These are phyloP conservation scores for Barnettozyma californica DNA, from an alignment of 805 yeast species.

Conservation along the genomic window DNA sequence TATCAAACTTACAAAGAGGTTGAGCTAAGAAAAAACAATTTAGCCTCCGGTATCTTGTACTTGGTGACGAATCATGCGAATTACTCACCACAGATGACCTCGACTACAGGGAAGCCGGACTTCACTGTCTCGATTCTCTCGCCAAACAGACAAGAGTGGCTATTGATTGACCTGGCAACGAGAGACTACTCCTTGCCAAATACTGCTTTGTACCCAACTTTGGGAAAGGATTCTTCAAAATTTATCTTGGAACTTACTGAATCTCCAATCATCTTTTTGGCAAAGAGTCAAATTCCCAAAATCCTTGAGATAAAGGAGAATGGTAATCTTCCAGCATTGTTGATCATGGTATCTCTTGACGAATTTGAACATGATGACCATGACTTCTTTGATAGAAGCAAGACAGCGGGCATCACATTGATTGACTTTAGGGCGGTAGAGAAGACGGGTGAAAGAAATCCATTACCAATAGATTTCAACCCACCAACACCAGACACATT, in stretches of 20 bases:
- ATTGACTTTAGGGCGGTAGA: slow-evolving; percentile 38
- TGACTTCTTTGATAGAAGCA: slow-evolving; percentile 26
- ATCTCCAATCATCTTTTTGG: slow-evolving; percentile 44
- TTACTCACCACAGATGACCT: slow-evolving; percentile 2
- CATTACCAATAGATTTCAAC: slow-evolving; percentile 29
- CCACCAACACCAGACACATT: slow-evolving; percentile 48
- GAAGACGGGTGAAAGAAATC: slow-evolving; percentile 38
- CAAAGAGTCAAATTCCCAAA: slow-evolving; percentile 39
- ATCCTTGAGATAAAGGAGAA: slow-evolving; percentile 28
- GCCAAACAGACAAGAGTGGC: slow-evolving; percentile 51
- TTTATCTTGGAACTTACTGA: slow-evolving; percentile 48
- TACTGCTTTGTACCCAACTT: slow-evolving; percentile 40
- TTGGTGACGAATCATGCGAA: slow-evolving; percentile 13
- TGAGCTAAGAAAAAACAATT: slow-evolving; percentile 26
- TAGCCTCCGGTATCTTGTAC: slow-evolving; percentile 38
- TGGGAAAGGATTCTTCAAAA: slow-evolving; percentile 45
- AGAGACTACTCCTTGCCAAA: slow-evolving; percentile 40
- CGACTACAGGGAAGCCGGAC: slow-evolving; percentile 17
- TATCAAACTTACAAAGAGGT: slow-evolving; percentile 28
- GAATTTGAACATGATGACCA: slow-evolving; percentile 34
- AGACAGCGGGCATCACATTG: slow-evolving; percentile 32
- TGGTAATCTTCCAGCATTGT: slow-evolving; percentile 31
- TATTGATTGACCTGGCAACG: slow-evolving; percentile 52
- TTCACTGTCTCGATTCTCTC: slow-evolving; percentile 44
- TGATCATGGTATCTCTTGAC: slow-evolving; percentile 53